Evolutionary conservation across 176 grass and related monocot genomes (phyloP).

Genomic region (Leersia perrieri): DNA sequence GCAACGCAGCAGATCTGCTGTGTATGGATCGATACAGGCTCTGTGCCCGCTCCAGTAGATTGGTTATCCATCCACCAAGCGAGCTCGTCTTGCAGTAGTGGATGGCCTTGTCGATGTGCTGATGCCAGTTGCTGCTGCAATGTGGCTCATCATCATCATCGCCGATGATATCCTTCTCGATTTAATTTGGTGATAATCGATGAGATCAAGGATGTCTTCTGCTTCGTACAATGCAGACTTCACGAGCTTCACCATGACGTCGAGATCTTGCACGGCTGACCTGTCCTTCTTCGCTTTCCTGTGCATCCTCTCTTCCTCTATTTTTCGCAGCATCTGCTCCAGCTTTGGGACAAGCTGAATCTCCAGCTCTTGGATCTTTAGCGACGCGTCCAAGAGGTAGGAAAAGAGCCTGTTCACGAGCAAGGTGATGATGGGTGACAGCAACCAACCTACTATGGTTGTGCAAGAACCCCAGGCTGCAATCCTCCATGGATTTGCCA

Average conservation of each 20-base stretch:
- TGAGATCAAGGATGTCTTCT: constrained; percentile 14
- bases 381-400: background rate
- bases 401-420: background rate
- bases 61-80: background rate
- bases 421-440: background rate
- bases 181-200: background rate
- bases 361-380: background rate
- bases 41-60: background rate
- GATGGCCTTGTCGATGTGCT: background rate
- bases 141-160: too few relatives aligned
- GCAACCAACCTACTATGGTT: background rate
- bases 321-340: background rate
- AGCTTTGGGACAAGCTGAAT: background rate
- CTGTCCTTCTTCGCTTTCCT: background rate
- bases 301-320: background rate
- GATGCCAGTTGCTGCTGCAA: background rate
- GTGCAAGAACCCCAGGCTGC: background rate
- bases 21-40: background rate
- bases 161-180: background rate
- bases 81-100: background rate
- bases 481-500: background rate
- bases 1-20: background rate
- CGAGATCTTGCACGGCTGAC: background rate
- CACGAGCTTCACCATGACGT: background rate
- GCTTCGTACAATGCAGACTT: constrained; percentile 9